These are phyloP conservation scores for Arabidopsis suecica DNA, from an alignment of 345 rosid species.

Conservation along the genomic window DNA sequence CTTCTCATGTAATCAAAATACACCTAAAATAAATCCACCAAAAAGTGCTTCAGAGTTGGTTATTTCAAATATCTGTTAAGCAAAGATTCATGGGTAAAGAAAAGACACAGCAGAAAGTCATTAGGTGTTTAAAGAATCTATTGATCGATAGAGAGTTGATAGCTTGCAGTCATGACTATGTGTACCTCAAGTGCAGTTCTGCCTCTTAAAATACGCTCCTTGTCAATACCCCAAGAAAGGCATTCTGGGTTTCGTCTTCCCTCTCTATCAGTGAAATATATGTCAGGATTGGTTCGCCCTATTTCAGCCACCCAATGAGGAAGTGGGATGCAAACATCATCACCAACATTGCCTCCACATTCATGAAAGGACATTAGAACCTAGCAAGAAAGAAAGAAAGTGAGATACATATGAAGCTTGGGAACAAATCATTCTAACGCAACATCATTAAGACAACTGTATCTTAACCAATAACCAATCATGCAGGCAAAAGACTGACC, in stretches of 20 bases:
- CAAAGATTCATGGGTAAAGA: neutral
- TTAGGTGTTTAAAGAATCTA: constrained; percentile 7
- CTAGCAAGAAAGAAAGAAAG: constrained; percentile 48
- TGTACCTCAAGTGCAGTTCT: constrained; percentile 96
- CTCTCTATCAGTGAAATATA: constrained; percentile 96
- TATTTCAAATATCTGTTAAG: constrained; percentile 5
- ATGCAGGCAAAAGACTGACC: constrained; percentile 55
- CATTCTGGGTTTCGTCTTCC: constrained; percentile 97
- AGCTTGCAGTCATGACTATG: constrained; percentile 13
- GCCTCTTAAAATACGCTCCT: constrained; percentile 88
- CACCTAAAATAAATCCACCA: constrained; percentile 60
- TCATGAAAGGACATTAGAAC: constrained; percentile 98
- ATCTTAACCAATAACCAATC: constrained; percentile 6
- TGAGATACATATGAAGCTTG: constrained; percentile 23
- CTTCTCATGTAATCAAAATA: constrained; percentile 99
- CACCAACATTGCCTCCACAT: constrained; percentile 98
- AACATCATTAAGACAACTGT: constrained; percentile 8
- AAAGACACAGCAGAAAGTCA: constrained; percentile 22
- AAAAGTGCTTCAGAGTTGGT: constrained; percentile 16
- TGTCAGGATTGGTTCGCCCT: constrained; percentile 89
- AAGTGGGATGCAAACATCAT: constrained; percentile 95
- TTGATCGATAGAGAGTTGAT: neutral
- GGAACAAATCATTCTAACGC: neutral
- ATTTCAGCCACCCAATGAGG: constrained; percentile 98
- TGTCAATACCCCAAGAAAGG: constrained; percentile 97